Evolutionary conservation across 2,329 filamentous ascomycete species (phyloP), one percentile per base, ranked within the genome.

Genomic region (Hymenoscyphus linearis): DNA sequence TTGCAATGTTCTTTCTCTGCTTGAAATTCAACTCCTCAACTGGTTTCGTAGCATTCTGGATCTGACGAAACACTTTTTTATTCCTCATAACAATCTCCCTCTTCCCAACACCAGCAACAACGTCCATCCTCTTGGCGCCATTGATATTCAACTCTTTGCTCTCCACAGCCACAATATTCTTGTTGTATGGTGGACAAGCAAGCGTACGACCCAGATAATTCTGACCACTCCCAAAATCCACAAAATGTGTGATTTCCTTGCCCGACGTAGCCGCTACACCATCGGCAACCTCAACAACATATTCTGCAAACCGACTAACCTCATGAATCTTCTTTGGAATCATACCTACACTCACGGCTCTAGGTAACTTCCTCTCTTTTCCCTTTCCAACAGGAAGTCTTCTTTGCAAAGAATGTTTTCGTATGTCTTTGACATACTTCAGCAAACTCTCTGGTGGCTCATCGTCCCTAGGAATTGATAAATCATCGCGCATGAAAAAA

Each of bases 201-300:
- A 99, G 79, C 1, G 91, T 89, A 53, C 95, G 84, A 0, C 95
- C 93, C 3, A 99, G 85, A 71, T 99, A 99, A 72, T 97, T 98
- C 74, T 98, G 93, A 0, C 95, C 95, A 58, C 92, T 96, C 31
- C 95, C 95, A 74, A 98, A 96, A 76, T 99, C 95, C 55, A 98
- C 88, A 62, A 96, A 86, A 76, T 98, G 93, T 0, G 91, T 90
- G 63, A 97, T 86, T 6, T 80, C 76, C 55, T 79, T 75, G 0
- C 79, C 77, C 50, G 87, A 82, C 1, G 83, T 77, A 1, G 78
- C 72, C 2, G 83, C 80, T 26, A 96, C 81, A 31, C 83, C 80
- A 59, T 76, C 75, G 0, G 83, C 80, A 10, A 88, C 76, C 2
- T 76, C 71, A 56, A 91, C 83, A 58, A 98, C 84, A 69, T 93